A percentile compares a stretch with the other conserved stretches of the same genome.
Conservation (phyloP, 2,329 filamentous ascomycete species). For the Curvularia spicifera region DNA sequence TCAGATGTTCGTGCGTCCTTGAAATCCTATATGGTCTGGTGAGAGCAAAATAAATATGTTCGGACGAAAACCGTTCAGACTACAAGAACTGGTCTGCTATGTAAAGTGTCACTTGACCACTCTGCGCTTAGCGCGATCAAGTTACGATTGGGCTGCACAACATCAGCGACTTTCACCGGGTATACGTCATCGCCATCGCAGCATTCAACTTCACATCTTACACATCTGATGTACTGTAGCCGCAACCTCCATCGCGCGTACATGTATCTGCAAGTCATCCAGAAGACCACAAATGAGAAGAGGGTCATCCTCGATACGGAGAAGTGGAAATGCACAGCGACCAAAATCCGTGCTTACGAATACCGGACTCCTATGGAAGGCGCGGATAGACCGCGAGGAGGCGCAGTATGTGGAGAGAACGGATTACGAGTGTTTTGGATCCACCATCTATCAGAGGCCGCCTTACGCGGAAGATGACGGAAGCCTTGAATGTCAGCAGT, state of each 20-base stretch:
- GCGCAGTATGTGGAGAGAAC: constrained; percentile 3
- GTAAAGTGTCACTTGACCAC: background rate
- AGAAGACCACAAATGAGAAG: background rate
- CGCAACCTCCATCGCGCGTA: background rate
- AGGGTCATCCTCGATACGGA: background rate
- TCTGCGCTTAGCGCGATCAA: background rate
- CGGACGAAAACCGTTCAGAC: background rate
- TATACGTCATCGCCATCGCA: background rate
- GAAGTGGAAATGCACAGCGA: background rate
- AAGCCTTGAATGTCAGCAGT: constrained; percentile 31
- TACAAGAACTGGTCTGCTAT: background rate
- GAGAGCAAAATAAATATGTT: background rate
- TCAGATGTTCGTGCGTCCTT: background rate
- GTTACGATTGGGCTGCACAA: background rate
- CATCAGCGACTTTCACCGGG: background rate
- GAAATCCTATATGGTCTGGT: background rate
- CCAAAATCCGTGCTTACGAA: background rate
- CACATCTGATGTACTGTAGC: background rate
- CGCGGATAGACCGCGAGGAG: constrained; percentile 1
- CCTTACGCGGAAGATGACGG: constrained; percentile 28
- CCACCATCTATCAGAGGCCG: constrained; percentile 7
- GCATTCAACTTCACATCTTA: background rate
- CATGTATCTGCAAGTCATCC: background rate
- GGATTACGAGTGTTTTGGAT: constrained; percentile 3
- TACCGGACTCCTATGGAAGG: background rate